Evolutionary conservation across 2,329 filamentous ascomycete genomes (phyloP).

Genomic region (Malbranchea cinnamomea): DNA sequence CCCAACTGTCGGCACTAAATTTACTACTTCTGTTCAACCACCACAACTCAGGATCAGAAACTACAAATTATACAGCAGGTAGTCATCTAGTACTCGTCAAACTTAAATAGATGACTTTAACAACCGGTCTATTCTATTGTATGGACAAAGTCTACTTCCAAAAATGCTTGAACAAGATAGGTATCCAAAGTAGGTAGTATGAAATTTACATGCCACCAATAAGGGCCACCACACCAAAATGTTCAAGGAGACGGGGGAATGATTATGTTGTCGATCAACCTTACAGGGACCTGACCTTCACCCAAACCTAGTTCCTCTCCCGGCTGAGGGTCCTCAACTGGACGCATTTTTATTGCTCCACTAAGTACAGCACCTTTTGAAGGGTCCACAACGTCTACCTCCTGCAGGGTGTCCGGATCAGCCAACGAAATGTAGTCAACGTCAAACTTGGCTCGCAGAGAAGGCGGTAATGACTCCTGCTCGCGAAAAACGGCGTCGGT

Average conservation of each 20-base stretch:
- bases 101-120: too few relatives aligned
- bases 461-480: conserved; percentile 46
- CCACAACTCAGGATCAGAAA: too few relatives aligned
- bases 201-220: too few relatives aligned
- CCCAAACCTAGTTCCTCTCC: conserved; percentile 61
- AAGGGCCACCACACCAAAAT: neutral
- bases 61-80: too few relatives aligned
- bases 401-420: conserved; percentile 68
- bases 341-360: conserved; percentile 78
- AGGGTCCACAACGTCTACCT: conserved; percentile 56
- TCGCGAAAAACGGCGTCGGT: conserved; percentile 39
- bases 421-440: conserved; percentile 88
- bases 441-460: conserved; percentile 56
- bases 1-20: too few relatives aligned
- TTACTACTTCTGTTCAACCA: too few relatives aligned
- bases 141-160: too few relatives aligned
- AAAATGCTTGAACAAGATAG: too few relatives aligned
- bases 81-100: too few relatives aligned
- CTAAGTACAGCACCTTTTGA: conserved; percentile 67
- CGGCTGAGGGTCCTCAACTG: conserved; percentile 52
- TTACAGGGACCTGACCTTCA: conserved; percentile 57
- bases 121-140: too few relatives aligned
- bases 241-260: conserved; percentile 28
- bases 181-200: too few relatives aligned
- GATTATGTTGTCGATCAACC: conserved; percentile 90